These are phyloP conservation scores for Tuber melanosporum DNA, from an alignment of 495 filamentous ascomycete genomes.

Conservation along the genomic window DNA sequence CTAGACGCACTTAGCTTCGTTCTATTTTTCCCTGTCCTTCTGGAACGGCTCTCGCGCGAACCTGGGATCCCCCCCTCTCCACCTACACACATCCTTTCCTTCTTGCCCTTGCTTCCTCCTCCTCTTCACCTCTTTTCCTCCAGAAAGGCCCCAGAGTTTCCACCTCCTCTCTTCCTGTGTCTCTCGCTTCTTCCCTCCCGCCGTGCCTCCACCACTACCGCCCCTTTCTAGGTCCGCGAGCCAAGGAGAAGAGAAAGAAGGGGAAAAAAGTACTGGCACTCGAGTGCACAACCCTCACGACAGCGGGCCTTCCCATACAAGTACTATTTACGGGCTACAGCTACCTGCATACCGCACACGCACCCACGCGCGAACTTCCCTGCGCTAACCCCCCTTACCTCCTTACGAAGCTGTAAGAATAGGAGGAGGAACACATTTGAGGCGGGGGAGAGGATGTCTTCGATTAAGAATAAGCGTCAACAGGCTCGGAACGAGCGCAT, in stretches of 20 bases:
- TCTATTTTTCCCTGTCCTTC: not conserved
- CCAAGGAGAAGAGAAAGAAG: not conserved
- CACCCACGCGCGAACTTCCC: conserved; percentile 10
- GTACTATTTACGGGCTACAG: conserved; percentile 9
- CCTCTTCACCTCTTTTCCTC: not conserved
- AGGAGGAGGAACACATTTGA: conserved; percentile 7
- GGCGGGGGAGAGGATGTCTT: conserved; percentile 31
- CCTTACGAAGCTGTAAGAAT: conserved; percentile 7
- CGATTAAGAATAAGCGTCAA: conserved; percentile 75
- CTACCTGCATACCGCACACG: conserved; percentile 15
- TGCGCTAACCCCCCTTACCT: not conserved
- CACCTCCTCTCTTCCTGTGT: not conserved
- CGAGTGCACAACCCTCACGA: not conserved
- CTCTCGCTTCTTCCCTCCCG: not conserved
- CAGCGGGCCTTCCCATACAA: not conserved
- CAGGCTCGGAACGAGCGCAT: conserved; percentile 92
- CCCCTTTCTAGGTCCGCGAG: not conserved
- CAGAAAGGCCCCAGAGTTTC: not conserved
- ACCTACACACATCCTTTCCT: not conserved
- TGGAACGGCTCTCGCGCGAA: not conserved
- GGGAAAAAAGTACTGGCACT: not conserved
- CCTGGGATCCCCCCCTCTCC: not conserved
- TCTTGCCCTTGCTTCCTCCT: not conserved
- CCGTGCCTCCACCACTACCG: not conserved
- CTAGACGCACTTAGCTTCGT: not conserved